Base-by-base conservation (phyloP, 306 rosid genomes). In the Prunus davidiana region DNA sequence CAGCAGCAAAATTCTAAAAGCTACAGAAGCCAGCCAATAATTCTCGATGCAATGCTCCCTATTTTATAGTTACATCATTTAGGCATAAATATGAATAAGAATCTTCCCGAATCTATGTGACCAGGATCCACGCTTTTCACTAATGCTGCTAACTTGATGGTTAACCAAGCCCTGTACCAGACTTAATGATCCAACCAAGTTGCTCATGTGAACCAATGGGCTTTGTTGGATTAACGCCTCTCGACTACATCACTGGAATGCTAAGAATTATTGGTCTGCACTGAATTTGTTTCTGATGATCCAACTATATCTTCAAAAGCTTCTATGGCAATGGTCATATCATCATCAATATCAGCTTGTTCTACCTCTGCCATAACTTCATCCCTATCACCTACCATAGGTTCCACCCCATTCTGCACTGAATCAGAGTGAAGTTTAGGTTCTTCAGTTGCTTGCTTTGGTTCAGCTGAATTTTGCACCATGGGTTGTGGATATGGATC, bases 311-410 rank as follows among this genome's bases (percentile, higher is more conserved):
- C 91, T 75, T 85, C 90, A 76, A 78, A 81, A 58, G 87, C 77
- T 78, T 89, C 96, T 87, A 74, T 91, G 77, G 91, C 98, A 47
- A 85, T 72, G 76, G 93, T 84, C 98, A 90, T 92, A 45, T 87
- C 91, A 49, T 94, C 91, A 25, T 79, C 66, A 8, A 66, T 66
- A 72, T 90, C 94, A 54, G 88, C 91, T 50, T 80, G 88, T 72
- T 82, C 83, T 51, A 80, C 88, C 82, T 91, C 97, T 4, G 87
- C 75, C 98, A 90, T 90, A 32, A 87, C 91, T 84, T 88, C 93
- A 78, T 91, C 95, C 68, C 73, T 75, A 76, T 88, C 89, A 56
- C 83, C 88, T 19, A n/a, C 85, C 64, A 27, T 32, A 75, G 90
- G 72, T 67, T 89, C 98, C 22, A 72, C 64, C 68, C 96, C 97